Base-by-base conservation (phyloP, 192 early-diverging fungal genomes). In the Coemansia biformis region DNA sequence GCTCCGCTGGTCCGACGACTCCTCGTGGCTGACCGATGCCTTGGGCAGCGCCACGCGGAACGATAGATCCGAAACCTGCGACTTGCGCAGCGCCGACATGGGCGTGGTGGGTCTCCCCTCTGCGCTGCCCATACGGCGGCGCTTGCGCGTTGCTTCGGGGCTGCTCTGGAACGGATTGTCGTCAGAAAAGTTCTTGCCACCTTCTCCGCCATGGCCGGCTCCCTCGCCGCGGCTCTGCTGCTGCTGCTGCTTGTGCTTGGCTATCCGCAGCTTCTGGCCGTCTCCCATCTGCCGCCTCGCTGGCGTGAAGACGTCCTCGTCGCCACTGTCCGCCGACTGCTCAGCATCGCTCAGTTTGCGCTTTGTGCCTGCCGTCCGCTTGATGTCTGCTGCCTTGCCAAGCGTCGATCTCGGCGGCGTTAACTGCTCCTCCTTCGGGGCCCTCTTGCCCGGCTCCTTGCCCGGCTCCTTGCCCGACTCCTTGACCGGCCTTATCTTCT, bases 141-240 rank as follows among this genome's bases (percentile, higher is more conserved):
- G 45, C 46, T 66, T 74, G 38, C 63, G 57, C 0, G 63, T 34
- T 0, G 54, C 50, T 16, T 57, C 63, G n/a, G 63, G 70, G 39
- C 63, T 66, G 57, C 70, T 63, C 45, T 75, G 71, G 48, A 75
- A 75, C 47, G 71, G 71, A 17, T 75, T 75, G 13, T 75, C 63
- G 49, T 67, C 60, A 0, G 71, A 75, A 22, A 75, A 75, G 29
- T 59, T 63, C 8, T 9, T 1, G 7, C 1, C 29, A 5, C 8
- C 29, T 5, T 1, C 7, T 9, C 10, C 29, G 29, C 29, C 29
- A 9, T 9, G 7, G 7, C 1, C 29, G 8, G 29, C 29, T 5
- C 5, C 7, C 29, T 30, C 29, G 29, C 29, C 29, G 18, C 3
- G 17, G 14, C 1, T 14, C 38, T 4, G 17, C 31, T 1, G 31